Percentiles rank a stretch among this genome's conserved stretches.
Evolutionary conservation across 108 stramenopile species (phyloP).

Genomic region (Skeletonema menzelii): DNA sequence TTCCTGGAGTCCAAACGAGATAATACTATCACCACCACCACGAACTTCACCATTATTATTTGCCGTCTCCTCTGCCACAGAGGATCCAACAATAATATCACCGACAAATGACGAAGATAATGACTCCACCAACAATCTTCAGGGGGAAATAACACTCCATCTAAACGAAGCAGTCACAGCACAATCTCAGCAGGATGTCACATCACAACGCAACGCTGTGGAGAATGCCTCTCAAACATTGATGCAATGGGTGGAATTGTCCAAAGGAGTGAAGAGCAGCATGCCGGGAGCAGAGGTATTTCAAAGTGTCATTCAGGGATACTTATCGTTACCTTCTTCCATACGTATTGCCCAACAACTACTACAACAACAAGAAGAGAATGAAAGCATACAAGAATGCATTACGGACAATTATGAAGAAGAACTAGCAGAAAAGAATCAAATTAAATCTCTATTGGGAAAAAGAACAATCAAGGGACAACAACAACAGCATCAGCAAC

Average conservation of each 20-base stretch:
- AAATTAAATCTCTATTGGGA: constrained; percentile 22
- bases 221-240: constrained; percentile 23
- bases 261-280: background rate
- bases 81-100: background rate
- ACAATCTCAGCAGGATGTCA: background rate
- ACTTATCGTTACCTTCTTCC: constrained; percentile 27
- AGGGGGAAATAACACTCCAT: background rate
- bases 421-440: background rate
- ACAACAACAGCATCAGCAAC: too few species aligned
- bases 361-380: background rate
- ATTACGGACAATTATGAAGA: background rate
- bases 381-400: background rate
- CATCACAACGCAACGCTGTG: constrained; percentile 4
- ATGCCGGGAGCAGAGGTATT: constrained; percentile 10
- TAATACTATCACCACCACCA: too few species aligned
- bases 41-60: too few species aligned
- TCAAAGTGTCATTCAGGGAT: constrained; percentile 20
- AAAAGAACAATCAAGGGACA: background rate
- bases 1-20: too few species aligned
- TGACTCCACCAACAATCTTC: background rate
- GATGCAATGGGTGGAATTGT: constrained; percentile 26
- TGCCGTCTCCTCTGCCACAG: background rate
- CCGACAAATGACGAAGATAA: background rate
- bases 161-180: background rate
- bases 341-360: background rate